These are phyloP conservation scores for Blepharisma japonicum DNA, from an alignment of 73 alveolate genomes.

Conservation along the genomic window DNA sequence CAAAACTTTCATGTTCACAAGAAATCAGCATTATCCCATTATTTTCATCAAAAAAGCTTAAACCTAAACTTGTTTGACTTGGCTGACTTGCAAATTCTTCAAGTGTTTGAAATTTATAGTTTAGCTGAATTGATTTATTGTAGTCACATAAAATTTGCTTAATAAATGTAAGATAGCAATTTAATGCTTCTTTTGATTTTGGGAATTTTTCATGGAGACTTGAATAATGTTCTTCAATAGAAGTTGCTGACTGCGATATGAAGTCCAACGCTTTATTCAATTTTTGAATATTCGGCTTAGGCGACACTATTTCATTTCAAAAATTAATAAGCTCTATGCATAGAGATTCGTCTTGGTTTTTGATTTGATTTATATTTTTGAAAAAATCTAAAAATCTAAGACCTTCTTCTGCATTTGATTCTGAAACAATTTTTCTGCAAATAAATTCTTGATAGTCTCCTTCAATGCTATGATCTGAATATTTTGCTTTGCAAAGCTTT, in stretches of 20 bases:
- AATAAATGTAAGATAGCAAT: background rate
- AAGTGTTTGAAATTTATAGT: background rate
- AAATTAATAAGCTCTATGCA: background rate
- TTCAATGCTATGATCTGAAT: background rate
- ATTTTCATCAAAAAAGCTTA: constrained; percentile 8
- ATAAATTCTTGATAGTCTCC: background rate
- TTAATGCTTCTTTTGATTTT: background rate
- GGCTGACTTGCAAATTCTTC: background rate
- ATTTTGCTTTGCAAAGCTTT: background rate
- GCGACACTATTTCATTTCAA: background rate
- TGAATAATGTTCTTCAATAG: background rate
- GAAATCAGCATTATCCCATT: background rate
- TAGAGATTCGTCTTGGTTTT: background rate
- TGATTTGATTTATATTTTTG: background rate
- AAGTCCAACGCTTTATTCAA: background rate
- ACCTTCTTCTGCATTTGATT: background rate
- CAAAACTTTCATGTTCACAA: background rate
- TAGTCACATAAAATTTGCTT: background rate
- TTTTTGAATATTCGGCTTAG: background rate
- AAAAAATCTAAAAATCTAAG: background rate
- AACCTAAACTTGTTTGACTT: background rate
- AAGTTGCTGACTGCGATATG: background rate
- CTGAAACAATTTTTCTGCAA: background rate
- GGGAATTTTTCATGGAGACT: background rate
- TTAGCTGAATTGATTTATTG: background rate